Conservation (phyloP, 768 basidiomycete genomes). For the Collybia nuda region DNA sequence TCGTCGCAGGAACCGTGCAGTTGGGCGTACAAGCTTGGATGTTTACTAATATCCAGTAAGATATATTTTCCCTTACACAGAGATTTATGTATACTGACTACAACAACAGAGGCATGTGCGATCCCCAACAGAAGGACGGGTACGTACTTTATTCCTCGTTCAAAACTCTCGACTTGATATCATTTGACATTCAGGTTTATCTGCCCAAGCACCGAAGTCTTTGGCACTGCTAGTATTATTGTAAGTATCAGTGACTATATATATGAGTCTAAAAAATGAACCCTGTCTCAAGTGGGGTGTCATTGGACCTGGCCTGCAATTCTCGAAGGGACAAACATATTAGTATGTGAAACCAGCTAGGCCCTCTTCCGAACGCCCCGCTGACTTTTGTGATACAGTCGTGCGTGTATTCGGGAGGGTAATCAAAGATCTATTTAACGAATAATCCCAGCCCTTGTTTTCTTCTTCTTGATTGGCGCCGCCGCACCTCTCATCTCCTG, state of each 20-base stretch:
- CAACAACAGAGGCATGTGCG: constrained; percentile 44
- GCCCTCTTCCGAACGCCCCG: not conserved
- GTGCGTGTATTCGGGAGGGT: not conserved
- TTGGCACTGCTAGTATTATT: constrained; percentile 55
- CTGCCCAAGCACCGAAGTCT: constrained; percentile 53
- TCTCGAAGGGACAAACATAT: constrained; percentile 55
- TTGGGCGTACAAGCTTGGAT: constrained; percentile 66
- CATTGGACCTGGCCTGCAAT: constrained; percentile 58
- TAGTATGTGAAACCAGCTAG: constrained; percentile 38
- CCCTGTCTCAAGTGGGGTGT: constrained; percentile 30
- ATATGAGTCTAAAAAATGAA: constrained; percentile 4
- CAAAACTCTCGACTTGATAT: not conserved
- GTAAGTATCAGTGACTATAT: constrained; percentile 34
- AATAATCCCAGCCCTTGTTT: constrained; percentile 42
- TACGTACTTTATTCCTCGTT: constrained; percentile 11
- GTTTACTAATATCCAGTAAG: constrained; percentile 50
- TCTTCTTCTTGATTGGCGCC: constrained; percentile 73
- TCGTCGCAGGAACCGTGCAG: constrained; percentile 64
- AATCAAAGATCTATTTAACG: not conserved
- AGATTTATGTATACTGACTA: not conserved
- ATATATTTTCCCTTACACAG: constrained; percentile 6
- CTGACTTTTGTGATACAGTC: constrained; percentile 1
- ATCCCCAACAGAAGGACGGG: constrained; percentile 40
- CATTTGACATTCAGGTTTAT: constrained; percentile 33
- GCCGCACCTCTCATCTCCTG: constrained; percentile 57